Evolutionary conservation across 306 rosid genomes (phyloP), one percentile per base, ranked within the genome.

Genomic region (Neltuma alba): DNA sequence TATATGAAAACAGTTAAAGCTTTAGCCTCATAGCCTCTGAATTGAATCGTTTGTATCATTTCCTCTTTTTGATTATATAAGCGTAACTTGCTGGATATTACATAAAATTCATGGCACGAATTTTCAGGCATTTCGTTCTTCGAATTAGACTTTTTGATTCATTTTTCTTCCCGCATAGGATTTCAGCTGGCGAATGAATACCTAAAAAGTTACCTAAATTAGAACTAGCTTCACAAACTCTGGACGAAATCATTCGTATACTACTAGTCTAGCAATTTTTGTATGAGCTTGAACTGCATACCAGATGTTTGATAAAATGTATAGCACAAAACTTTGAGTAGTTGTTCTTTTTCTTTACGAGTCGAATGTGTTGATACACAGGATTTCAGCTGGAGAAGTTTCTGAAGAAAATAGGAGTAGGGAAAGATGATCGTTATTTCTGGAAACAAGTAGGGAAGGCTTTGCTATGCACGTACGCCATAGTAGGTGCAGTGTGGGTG

Each of bases 361-460:
- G 36, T 33, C 4, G 4, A 33, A 33, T 5, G 36, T 38, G 34
- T 0, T 2, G 11, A 57, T 5, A 57, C 18, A 25, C 36, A 58
- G 94, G 97, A 47, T 64, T 89, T 57, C 81, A 82, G 57, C 33
- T 80, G 81, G 76, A 89, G 80, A 87, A 88, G 72, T 83, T 81
- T 80, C 70, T 94, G 85, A 85, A 82, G 38, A 90, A 86, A 76
- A 72, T 88, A 48, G 98, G 96, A 54, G 13, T 86, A 55, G 97
- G 89, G 27, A 85, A 85, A 67, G 92, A 89, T 70, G 97, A 94
- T 75, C 82, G 80, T 75, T 25, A 76, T 83, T 92, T 88, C 86
- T 91, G 89, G 83, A 89, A 92, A 78, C 97, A 83, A 72, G 70
- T 89, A 23, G 95, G 95, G 41, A 94, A 86, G 85, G 89, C 89